phyloP scores from a whole-genome alignment of 345 rosid species.

The Lumnitzera littorea region DNA sequence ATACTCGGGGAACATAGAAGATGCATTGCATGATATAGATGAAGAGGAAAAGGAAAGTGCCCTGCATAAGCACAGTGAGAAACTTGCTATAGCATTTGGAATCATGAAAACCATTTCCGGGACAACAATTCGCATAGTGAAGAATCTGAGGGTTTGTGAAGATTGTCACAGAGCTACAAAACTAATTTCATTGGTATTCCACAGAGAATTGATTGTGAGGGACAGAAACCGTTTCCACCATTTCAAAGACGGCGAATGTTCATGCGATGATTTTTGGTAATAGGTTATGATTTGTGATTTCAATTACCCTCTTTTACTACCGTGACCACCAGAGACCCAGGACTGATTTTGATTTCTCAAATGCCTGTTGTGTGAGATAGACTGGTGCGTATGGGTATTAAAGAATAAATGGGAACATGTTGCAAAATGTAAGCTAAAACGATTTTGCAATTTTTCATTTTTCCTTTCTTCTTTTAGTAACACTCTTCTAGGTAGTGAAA shows the following conservation, averaged over 20 bases:
- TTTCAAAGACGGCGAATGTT: conserved; percentile 61
- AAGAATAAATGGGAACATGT: too few species aligned
- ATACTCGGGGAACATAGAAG: conserved; percentile 41
- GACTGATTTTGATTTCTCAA: too few species aligned
- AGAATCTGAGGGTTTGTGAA: conserved; percentile 71
- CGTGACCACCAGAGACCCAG: too few species aligned
- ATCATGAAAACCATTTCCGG: conserved; percentile 36
- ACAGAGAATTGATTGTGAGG: conserved; percentile 60
- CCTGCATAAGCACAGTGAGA: conserved; percentile 62
- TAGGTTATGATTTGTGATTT: too few species aligned
- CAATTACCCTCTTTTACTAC: too few species aligned
- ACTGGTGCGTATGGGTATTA: too few species aligned
- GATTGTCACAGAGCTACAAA: conserved; percentile 72
- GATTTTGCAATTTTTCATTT: too few species aligned
- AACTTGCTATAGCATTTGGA: conserved; percentile 66
- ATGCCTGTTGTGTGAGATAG: too few species aligned
- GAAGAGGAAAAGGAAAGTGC: conserved; percentile 67
- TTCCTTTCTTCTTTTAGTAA: too few species aligned
- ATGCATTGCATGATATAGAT: conserved; percentile 59
- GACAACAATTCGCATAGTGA: conserved; percentile 43
- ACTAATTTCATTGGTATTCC: conserved; percentile 47
- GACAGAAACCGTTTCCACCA: conserved; percentile 74
- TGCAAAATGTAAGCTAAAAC: too few species aligned
- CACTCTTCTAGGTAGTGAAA: too few species aligned
- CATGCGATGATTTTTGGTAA: conserved; percentile 75